Evolutionary conservation across 495 filamentous ascomycete genomes (phyloP).

Genomic region (Cladorrhinum samala): DNA sequence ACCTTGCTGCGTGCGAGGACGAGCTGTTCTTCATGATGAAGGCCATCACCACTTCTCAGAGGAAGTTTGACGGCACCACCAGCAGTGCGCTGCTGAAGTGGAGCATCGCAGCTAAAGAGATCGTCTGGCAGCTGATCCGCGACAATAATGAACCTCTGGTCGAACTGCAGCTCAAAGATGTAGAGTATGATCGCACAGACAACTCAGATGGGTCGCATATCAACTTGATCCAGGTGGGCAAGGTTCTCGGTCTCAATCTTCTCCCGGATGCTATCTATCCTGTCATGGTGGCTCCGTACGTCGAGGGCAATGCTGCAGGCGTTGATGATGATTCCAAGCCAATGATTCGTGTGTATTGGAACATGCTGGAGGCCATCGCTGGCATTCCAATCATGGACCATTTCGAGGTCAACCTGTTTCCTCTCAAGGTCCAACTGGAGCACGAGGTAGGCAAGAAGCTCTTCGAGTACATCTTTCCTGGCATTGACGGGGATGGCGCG

Average conservation of each 20-base stretch:
- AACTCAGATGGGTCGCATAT: constrained; percentile 95
- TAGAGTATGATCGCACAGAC: constrained; percentile 87
- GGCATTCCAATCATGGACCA: constrained; percentile 96
- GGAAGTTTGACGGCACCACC: constrained; percentile 70
- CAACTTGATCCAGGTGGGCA: constrained; percentile 81
- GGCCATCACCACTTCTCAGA: constrained; percentile 91
- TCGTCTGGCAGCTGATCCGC: constrained; percentile 92
- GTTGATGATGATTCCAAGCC: constrained; percentile 48
- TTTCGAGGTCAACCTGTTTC: constrained; percentile 91
- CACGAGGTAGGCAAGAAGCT: constrained; percentile 87
- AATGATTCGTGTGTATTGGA: constrained; percentile 92
- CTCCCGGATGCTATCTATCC: constrained; percentile 89
- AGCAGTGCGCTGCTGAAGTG: constrained; percentile 76
- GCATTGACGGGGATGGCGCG: constrained; percentile 49
- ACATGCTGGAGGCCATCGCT: constrained; percentile 96
- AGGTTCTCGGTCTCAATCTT: constrained; percentile 78
- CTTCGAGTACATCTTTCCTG: constrained; percentile 97
- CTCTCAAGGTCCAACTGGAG: constrained; percentile 90
- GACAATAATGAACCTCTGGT: constrained; percentile 82
- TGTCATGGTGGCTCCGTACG: constrained; percentile 86
- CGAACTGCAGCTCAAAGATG: constrained; percentile 85
- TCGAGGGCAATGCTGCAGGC: constrained; percentile 54
- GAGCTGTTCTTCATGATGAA: constrained; percentile 99
- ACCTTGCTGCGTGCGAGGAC: constrained; percentile 84
- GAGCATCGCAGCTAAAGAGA: constrained; percentile 84